Conservation (phyloP, 768 basidiomycete genomes). For the Mrakia hoshinonis region DNA sequence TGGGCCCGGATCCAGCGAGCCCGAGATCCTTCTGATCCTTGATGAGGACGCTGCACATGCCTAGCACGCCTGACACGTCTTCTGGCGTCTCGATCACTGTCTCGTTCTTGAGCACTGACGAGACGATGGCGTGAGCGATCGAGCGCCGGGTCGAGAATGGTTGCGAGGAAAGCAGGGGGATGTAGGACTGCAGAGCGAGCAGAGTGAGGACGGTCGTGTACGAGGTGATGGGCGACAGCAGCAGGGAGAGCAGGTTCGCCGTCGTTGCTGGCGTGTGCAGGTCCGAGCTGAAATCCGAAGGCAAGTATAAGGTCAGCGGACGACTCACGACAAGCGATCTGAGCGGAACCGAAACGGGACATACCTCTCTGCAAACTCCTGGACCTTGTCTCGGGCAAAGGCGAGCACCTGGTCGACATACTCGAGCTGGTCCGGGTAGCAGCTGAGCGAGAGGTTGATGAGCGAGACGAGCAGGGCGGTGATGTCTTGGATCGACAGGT, state of each 20-base stretch:
- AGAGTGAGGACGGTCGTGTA: conserved; percentile 94
- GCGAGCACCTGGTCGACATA: conserved; percentile 93
- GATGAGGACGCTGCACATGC: conserved; percentile 84
- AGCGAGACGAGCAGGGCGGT: conserved; percentile 92
- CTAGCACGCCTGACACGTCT: conserved; percentile 87
- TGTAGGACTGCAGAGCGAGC: conserved; percentile 88
- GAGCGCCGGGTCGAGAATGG: conserved; percentile 82
- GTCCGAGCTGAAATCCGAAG: conserved; percentile 56
- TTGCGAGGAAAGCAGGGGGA: conserved; percentile 70
- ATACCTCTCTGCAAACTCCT: conserved; percentile 74
- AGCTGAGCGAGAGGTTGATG: conserved; percentile 87
- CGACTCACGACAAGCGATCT: background rate
- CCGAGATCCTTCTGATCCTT: conserved; percentile 53
- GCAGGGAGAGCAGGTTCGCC: conserved; percentile 77
- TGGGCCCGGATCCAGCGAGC: conserved; percentile 46
- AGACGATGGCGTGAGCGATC: conserved; percentile 88
- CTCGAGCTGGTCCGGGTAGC: conserved; percentile 92
- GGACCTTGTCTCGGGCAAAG: conserved; percentile 77
- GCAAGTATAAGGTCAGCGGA: conserved; percentile 21
- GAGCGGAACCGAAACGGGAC: conserved; percentile 9
- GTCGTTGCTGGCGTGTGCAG: conserved; percentile 80
- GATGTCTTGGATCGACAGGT: conserved; percentile 93
- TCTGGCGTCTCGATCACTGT: conserved; percentile 88
- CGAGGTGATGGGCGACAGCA: conserved; percentile 89
- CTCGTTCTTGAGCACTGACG: conserved; percentile 91